Base-by-base conservation (phyloP, 2,329 filamentous ascomycete species). In the Lachnellula suecica region DNA sequence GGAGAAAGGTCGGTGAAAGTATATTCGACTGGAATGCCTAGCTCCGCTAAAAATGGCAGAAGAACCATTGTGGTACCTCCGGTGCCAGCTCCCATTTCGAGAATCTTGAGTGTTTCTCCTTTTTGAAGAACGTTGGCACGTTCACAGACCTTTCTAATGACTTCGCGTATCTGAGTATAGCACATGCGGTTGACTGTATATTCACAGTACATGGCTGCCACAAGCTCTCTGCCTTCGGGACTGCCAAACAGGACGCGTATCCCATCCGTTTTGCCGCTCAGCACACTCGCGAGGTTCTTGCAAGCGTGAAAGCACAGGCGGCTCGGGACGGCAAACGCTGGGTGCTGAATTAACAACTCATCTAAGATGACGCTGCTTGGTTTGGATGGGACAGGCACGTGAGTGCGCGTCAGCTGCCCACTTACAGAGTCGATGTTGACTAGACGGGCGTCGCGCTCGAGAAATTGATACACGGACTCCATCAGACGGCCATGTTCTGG, bases 1-100 rank as follows among this genome's bases (percentile, higher is more conserved):
- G 56, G 38, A 0, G 73, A 70, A 7, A 78, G 35, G 40, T 77
- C 74, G 1, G 74, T 75, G 49, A 76, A 71, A 1, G 70, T 73
- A 51, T 77, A 76, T 6, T 65, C 52, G 13, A 75, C 54, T 0
- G 59, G 56, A 1, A 71, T 47, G 7, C 56, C 59, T 0, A 51
- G 44, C 0, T 19, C 20, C 0, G 48, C 52, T 3, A 78, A 59
- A 0, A 56, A 37, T 0, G 64, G 54, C 0, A 71, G 52, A 2
- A 76, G 24, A 1, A 59, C 44, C 8, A 51, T 55, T 0, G 74
- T 72, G 0, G 74, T 76, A 0, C 71, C 72, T 4, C 74, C 74
- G n/a, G n/a, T n/a, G n/a, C n/a, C n/a, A n/a, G n/a, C n/a, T n/a
- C n/a, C n/a, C n/a, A n/a, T n/a, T n/a, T 2, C 27, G 27, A 31